These are phyloP conservation scores for Globisporangium megalacanthum DNA, from an alignment of 352 stramenopile species.

Conservation along the genomic window DNA sequence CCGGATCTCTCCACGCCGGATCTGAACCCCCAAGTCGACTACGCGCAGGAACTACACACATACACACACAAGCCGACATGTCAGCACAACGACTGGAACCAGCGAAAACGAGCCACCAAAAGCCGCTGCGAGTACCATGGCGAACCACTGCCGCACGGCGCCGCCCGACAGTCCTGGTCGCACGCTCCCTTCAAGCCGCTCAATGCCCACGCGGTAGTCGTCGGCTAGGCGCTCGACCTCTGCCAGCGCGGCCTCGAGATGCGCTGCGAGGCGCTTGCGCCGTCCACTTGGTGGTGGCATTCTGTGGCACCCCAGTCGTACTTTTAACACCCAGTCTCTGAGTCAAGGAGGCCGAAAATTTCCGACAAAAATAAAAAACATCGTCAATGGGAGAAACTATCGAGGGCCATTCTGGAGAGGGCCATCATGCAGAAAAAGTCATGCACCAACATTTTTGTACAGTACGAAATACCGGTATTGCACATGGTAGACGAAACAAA, in stretches of 20 bases:
- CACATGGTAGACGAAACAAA: too few species aligned
- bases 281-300: slow-evolving; percentile 1
- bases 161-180: slow-evolving; percentile 30
- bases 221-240: slow-evolving; percentile 45
- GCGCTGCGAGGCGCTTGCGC: slow-evolving; percentile 31
- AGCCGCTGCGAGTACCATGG: slow-evolving; percentile 24
- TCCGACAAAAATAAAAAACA: too few species aligned
- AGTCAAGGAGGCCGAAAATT: too few species aligned
- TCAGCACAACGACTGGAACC: neutral
- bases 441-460: too few species aligned
- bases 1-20: slow-evolving; percentile 68
- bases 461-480: too few species aligned
- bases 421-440: too few species aligned
- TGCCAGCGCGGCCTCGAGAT: slow-evolving; percentile 36
- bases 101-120: neutral
- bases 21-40: slow-evolving; percentile 56
- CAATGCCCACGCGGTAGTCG: slow-evolving; percentile 31
- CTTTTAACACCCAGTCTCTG: too few species aligned
- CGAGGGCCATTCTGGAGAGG: too few species aligned
- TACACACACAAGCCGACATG: neutral
- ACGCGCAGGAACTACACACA: slow-evolving; percentile 53
- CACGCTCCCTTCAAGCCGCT: slow-evolving; percentile 33
- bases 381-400: too few species aligned
- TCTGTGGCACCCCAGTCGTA: too few species aligned
- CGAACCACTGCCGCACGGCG: slow-evolving; percentile 51